phyloP scores from a whole-genome alignment of 805 yeast species.

The Scheffersomyces spartinae region DNA sequence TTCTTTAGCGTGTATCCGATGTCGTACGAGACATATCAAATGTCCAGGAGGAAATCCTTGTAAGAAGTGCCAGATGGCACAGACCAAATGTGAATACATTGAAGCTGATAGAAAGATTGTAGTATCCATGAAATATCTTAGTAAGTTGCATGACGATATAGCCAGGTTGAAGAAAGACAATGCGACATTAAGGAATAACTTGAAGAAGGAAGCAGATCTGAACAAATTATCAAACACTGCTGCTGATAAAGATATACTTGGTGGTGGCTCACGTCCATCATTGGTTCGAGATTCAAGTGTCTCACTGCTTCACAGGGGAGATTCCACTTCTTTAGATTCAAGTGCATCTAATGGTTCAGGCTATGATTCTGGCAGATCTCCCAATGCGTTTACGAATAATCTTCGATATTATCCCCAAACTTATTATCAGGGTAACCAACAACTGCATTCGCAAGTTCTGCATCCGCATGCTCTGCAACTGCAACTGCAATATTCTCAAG shows the following conservation, averaged over 20 bases:
- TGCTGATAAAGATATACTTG: too few relatives aligned
- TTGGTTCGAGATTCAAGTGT: too few relatives aligned
- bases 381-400: slow-evolving; percentile 8
- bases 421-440: slow-evolving; percentile 5
- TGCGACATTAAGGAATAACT: slow-evolving; percentile 37
- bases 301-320: too few relatives aligned
- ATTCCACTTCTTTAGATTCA: too few relatives aligned
- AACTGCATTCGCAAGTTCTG: slow-evolving; percentile 1
- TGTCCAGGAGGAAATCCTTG: slow-evolving; percentile 78
- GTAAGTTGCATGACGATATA: slow-evolving; percentile 56
- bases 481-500: slow-evolving; percentile 2
- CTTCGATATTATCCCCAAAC: slow-evolving; percentile 6
- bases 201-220: too few relatives aligned
- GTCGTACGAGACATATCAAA: slow-evolving; percentile 61
- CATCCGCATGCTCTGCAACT: slow-evolving; percentile 2
- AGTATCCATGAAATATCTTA: slow-evolving; percentile 59
- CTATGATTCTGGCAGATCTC: neutral
- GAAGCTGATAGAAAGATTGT: slow-evolving; percentile 66
- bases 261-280: too few relatives aligned
- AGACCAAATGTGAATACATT: slow-evolving; percentile 53
- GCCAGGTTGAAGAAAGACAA: slow-evolving; percentile 57
- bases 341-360: too few relatives aligned
- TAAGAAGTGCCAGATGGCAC: slow-evolving; percentile 43
- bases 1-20: slow-evolving; percentile 34
- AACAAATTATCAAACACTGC: too few relatives aligned